Evolutionary conservation across 345 rosid species (phyloP).

Genomic region (Ricinus communis): DNA sequence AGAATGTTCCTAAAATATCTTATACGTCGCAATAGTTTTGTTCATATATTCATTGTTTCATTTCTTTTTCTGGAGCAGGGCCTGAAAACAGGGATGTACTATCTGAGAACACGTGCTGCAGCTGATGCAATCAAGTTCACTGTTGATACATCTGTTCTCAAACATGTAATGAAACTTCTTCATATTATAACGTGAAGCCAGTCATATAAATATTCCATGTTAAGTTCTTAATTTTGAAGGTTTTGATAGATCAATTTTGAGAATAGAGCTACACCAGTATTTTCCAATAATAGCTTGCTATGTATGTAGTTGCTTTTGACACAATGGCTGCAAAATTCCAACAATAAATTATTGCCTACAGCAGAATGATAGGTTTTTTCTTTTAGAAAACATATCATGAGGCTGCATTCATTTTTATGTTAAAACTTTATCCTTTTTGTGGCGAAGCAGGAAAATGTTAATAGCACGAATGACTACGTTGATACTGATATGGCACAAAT

Average conservation of each 20-base stretch:
- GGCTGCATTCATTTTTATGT: background rate
- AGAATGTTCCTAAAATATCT: background rate
- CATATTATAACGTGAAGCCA: background rate
- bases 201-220: background rate
- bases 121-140: conserved; percentile 97
- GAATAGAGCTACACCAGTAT: background rate
- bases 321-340: background rate
- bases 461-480: background rate
- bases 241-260: background rate
- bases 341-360: background rate
- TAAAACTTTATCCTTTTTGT: background rate
- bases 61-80: conserved; percentile 42
- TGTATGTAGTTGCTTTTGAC: background rate
- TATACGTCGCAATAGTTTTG: background rate
- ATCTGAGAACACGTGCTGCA: conserved; percentile 85
- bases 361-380: background rate
- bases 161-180: conserved; percentile 9
- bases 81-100: conserved; percentile 90
- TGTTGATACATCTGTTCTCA: conserved; percentile 62
- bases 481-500: conserved; percentile 51
- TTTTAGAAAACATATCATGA: background rate
- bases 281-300: background rate
- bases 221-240: background rate
- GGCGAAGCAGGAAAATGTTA: conserved; percentile 10
- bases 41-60: no score